Evolutionary conservation across 768 basidiomycete genomes (phyloP).

Genomic region (Myochromella boudieri): DNA sequence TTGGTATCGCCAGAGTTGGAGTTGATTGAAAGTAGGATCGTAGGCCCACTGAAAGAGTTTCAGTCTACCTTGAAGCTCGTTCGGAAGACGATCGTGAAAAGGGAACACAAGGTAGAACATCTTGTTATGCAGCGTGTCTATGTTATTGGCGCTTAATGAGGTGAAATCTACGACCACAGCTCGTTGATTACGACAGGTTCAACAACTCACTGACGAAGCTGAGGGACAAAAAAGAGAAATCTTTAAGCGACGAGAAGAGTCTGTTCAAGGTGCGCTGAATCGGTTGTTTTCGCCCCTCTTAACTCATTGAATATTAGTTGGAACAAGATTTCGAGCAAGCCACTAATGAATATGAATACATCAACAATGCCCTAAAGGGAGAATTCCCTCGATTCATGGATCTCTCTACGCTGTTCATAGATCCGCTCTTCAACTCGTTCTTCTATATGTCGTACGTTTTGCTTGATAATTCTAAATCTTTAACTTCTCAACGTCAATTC

Average conservation of each 20-base stretch:
- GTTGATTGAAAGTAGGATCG: slow-evolving; percentile 84
- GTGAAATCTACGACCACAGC: slow-evolving; percentile 34
- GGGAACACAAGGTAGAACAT: slow-evolving; percentile 84
- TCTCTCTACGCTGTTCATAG: slow-evolving; percentile 86
- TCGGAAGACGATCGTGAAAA: slow-evolving; percentile 92
- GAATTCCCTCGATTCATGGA: slow-evolving; percentile 94
- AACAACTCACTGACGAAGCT: slow-evolving; percentile 95
- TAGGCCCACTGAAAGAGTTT: slow-evolving; percentile 87
- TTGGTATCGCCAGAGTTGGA: slow-evolving; percentile 89
- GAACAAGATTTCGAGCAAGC: slow-evolving; percentile 96
- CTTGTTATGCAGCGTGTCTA: neutral
- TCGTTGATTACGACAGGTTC: slow-evolving; percentile 92
- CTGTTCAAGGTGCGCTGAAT: slow-evolving; percentile 77
- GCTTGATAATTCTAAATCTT: neutral
- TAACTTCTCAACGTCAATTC: neutral
- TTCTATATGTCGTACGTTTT: slow-evolving; percentile 99
- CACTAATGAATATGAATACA: slow-evolving; percentile 90
- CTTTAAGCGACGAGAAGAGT: slow-evolving; percentile 94
- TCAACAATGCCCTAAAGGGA: slow-evolving; percentile 85
- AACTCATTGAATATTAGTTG: slow-evolving; percentile 48
- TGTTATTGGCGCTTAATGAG: neutral
- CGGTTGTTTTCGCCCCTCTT: neutral
- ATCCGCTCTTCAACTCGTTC: slow-evolving; percentile 97
- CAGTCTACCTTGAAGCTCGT: slow-evolving; percentile 84
- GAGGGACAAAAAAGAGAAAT: slow-evolving; percentile 98